Base-by-base conservation (phyloP, 441 rosid genomes). In the Pelargonium fulgidum region DNA sequence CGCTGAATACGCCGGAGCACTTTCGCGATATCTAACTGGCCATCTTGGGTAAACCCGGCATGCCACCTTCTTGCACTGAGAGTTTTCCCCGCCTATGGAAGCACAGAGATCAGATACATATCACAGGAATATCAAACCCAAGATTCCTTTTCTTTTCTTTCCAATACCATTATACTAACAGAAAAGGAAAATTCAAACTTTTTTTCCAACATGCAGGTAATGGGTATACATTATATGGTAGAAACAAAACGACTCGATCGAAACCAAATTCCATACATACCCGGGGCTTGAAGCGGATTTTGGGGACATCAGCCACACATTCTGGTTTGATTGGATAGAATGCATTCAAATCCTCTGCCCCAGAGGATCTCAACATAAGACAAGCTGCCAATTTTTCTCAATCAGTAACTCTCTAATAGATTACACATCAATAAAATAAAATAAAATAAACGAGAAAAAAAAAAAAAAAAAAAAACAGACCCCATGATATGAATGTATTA, bases 1-100 rank as follows among this genome's bases (percentile, higher is more conserved):
- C 91, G 82, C 73, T 94, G 97, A 72, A 94, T 92, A 71, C 99
- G 83, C 36, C 85, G 79, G 52, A 94, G 97, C 66, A 92, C 96
- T 80, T 75, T 84, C 7, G 85, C 93, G 68, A 94, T 87, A 68
- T 94, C 96, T 85, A 94, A 78, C 71, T 79, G 89, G 13, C 97
- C 99, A 72, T 90, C 88, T 78, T 79, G 81, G 16, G 96, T 86
- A 74, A 93, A 91, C 2, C 92, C 89, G 20, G 92, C 85, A 65
- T 89, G 89, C 96, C 99, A 93, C 72, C 88, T 88, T 81, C 97
- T 87, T 66, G 83, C 82, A 70, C 99, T 88, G 19, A 91, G 89
- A 59, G 97, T 93, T 79, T 87, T 93, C 20, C 99, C 99, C 56
- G 90, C 84, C 99, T 93, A 83, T 62, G 45, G 69, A 69, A 71